Base-by-base conservation (phyloP, 192 early-diverging fungal genomes). In the Umbelopsis ramanniana region DNA sequence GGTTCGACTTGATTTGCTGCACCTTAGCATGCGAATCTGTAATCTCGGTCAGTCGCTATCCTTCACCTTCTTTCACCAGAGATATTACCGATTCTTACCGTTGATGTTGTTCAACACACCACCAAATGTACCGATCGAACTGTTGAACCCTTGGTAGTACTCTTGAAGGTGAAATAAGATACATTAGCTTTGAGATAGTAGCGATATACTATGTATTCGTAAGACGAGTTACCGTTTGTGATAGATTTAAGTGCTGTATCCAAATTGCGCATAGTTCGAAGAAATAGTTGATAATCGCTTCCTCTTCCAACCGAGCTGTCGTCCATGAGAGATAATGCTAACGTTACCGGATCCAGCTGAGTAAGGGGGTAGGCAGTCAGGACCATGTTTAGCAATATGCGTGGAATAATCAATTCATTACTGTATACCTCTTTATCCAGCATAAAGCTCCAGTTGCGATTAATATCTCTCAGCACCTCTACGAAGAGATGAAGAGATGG, bases 81-180 rank as follows among this genome's bases (percentile, higher is more conserved):
- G n/a, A 19, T 37, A 63, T 70, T 2, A 29, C n/a, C 23, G 10
- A 23, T 14, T 17, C 53, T 71, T 83, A 79, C 84, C 88, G 52
- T 84, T 81, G 69, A 94, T 89, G 71, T 88, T 87, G 37, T 91
- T 86, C 40, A 92, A 83, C 14, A 94, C 86, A 17, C 90, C 93
- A 22, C 93, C 89, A 70, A 92, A 94, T 53, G 90, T 91, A 79
- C 91, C 81, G 73, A 94, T 94, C 8, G 93, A 93, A 52, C 89
- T 88, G 69, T 92, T 94, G 72, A 94, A 94, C 12, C 93, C 91
- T 40, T 88, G 87, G 68, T 94, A 93, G 75, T 91, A 93, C 66
- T 92, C 93, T 88, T 78, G 1, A 57, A 12, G 23, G 10, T 29
- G 19, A 23, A 23, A 70, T 23, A 4, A 7, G 6, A 43, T 33